Percentiles rank a stretch among this genome's conserved stretches.
phyloP scores from a whole-genome alignment of 768 basidiomycete species.

The Boletellus ananas region DNA sequence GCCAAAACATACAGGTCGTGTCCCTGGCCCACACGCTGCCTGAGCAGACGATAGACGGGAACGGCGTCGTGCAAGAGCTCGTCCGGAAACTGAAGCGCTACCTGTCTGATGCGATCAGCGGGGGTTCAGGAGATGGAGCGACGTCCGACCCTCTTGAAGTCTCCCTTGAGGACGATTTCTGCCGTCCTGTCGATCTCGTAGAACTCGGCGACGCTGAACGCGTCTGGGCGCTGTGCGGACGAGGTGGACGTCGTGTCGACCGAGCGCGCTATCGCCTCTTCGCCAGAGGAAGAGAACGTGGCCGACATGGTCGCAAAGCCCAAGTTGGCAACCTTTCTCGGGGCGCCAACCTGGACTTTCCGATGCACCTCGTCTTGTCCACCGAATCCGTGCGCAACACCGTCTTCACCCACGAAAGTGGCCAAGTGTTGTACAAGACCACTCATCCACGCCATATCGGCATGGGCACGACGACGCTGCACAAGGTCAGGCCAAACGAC shows the following conservation, averaged over 20 bases:
- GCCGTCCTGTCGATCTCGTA: conserved; percentile 75
- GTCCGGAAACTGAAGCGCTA: conserved; percentile 95
- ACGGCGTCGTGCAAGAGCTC: conserved; percentile 86
- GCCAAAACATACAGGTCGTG: conserved; percentile 87
- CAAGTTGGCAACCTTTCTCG: too few relatives aligned
- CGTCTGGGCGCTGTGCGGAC: conserved; percentile 28
- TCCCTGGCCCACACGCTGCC: conserved; percentile 38
- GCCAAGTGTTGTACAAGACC: conserved; percentile 31
- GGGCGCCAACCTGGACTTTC: too few relatives aligned
- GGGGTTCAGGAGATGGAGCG: not conserved
- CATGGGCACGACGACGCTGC: conserved; percentile 20
- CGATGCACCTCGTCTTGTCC: conserved; percentile 25
- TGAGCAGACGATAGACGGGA: conserved; percentile 70
- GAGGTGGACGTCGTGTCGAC: conserved; percentile 45
- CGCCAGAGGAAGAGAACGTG: conserved; percentile 53
- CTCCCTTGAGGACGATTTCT: conserved; percentile 52
- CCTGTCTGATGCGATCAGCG: conserved; percentile 37
- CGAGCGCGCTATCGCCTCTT: conserved; percentile 58
- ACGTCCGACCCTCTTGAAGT: conserved; percentile 64
- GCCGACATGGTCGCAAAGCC: conserved; percentile 7
- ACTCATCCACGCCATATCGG: conserved; percentile 13
- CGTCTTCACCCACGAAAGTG: conserved; percentile 19
- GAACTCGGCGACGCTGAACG: conserved; percentile 51
- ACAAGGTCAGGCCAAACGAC: conserved; percentile 23
- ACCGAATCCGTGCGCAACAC: conserved; percentile 22